Evolutionary conservation across 768 basidiomycete species (phyloP), one percentile per base, ranked within the genome.

Genomic region (Lentinula lateritia): DNA sequence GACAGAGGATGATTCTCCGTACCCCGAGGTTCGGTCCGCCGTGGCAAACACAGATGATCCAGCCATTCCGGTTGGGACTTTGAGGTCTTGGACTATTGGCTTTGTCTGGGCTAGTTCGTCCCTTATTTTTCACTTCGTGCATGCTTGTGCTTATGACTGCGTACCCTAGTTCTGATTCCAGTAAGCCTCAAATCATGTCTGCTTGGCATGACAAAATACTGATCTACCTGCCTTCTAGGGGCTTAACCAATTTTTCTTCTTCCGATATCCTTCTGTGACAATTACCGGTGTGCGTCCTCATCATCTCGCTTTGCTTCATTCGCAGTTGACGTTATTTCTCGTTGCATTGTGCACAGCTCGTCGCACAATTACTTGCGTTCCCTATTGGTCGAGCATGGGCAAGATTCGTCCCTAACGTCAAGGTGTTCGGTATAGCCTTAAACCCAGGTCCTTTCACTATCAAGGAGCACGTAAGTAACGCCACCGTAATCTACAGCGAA

Each of bases 401-500:
- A 6, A 72, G 75, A 23, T 63, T 81, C 35, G 35, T 88, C 12
- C 86, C 86, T 10, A 77, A 80, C 61, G 69, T 81, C 70, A 80
- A 73, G 56, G 70, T 87, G 18, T 78, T 86, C 50, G 85, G 85
- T 5, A 34, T 78, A 7, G 66, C 75, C 2, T 65, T 88, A 45
- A 88, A 88, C 66, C 86, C 86, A 12, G 90, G 90, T 20, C 86
- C 83, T 1, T 92, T 89, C 75, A 80, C 81, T 1, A 83, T 90
- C 68, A 92, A 92, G 73, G 90, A 90, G 69, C 86, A 87, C 73
- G 85, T 86, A 36, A 55, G 75, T 79, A 62, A 10, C 36, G 28
- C 28, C 28, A 42, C 36, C 18, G 8, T 28, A 43, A 28, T 20
- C 8, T 41, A n/a, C 74, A 67, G 16, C 18, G 66, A 65, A 34